phyloP scores from a whole-genome alignment of 2,329 filamentous ascomycete species.

The Blastomyces emzantsi region DNA sequence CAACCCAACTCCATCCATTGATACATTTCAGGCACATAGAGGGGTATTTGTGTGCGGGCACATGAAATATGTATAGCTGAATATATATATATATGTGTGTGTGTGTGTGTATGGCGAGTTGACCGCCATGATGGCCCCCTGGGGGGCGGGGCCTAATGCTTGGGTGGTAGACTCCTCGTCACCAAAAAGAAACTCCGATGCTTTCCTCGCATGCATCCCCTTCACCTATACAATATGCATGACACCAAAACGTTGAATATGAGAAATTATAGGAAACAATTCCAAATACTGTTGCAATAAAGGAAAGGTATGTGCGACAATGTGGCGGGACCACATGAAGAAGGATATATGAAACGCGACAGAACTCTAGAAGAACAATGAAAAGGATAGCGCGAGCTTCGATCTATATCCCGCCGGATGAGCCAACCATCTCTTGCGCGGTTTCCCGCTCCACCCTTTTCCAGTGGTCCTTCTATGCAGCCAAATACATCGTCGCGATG shows the following conservation, averaged over 20 bases:
- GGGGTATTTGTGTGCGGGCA: background rate
- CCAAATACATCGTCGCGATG: background rate
- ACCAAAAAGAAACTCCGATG: background rate
- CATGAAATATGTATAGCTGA: background rate
- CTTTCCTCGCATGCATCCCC: background rate
- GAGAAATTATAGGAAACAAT: background rate
- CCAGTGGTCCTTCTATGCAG: background rate
- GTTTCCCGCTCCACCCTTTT: background rate
- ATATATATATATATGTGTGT: background rate
- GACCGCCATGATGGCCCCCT: background rate
- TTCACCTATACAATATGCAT: conserved; percentile 4
- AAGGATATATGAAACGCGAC: background rate
- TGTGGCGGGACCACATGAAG: background rate
- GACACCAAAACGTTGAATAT: background rate
- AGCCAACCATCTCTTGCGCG: background rate
- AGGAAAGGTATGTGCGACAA: background rate
- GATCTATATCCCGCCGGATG: background rate
- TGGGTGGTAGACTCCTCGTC: conserved; percentile 1
- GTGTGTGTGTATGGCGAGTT: conserved; percentile 2
- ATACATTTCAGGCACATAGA: background rate
- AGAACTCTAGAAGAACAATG: background rate
- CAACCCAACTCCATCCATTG: background rate
- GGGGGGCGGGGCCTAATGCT: background rate
- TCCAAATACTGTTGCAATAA: background rate
- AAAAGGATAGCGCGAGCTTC: background rate